Base-by-base conservation (phyloP, 2,329 filamentous ascomycete species). In the Lachnellula suecica region DNA sequence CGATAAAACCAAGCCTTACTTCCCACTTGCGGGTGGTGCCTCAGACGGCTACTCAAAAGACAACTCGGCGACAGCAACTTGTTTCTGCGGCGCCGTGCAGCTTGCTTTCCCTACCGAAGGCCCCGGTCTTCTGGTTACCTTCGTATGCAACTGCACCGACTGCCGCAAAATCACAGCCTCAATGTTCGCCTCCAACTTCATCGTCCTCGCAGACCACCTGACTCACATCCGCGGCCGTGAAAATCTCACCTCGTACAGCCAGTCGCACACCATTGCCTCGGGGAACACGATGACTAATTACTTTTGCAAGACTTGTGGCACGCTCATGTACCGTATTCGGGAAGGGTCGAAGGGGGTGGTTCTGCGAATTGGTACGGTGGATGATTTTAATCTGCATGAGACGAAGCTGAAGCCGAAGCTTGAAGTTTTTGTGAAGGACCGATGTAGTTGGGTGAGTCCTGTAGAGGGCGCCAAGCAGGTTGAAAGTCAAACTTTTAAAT, bases 161-260 rank as follows among this genome's bases (percentile, higher is more conserved):
- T 85, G 81, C 67, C 80, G 72, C 61, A 86, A 86, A 60, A 72
- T 86, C 54, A 84, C 80, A 0, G 79, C 81, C 0, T 82, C 81
- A 0, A 83, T 84, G 78, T 84, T 83, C 67, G 77, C 80, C 2
- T 77, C 79, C 49, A 84, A 82, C 68, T 82, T 85, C 62, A 72
- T 72, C 53, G 66, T 83, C 37, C 56, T 61, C 11, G 72, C n/a
- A n/a, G n/a, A n/a, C n/a, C n/a, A n/a, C n/a, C n/a, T n/a, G n/a
- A n/a, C n/a, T n/a, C n/a, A n/a, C n/a, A n/a, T n/a, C n/a, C n/a
- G n/a, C n/a, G n/a, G n/a, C n/a, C n/a, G 34, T 7, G 29, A 27
- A 20, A 75, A 73, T 19, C 71, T 84, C 17, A 78, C 65, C 17
- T 56, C 60, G 1, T 83, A 67, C 52, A 57, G 63, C 5, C 76